Evolutionary conservation across 2,329 filamentous ascomycete genomes (phyloP), one percentile per base, ranked within the genome.

Genomic region (Aspergillus piperis): DNA sequence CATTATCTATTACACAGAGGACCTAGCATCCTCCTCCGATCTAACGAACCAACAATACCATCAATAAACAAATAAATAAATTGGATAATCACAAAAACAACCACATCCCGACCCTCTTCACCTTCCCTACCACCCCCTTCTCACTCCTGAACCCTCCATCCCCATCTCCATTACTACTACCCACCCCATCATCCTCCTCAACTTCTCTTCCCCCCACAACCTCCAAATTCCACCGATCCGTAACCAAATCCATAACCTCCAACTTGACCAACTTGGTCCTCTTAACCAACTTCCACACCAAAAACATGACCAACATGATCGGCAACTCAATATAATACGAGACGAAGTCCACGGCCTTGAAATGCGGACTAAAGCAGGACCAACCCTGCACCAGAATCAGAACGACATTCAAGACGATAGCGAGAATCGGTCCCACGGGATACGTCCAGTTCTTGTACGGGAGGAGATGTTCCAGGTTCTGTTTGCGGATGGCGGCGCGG

Each of bases 401-500:
- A 25, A 89, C 79, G 57, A 72, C 78, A 68, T 88, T 88, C 41
- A 88, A 76, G 0, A 83, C 62, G 13, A 89, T 79, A 5, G 81
- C 83, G 17, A 85, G 68, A 69, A 84, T 82, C 0, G 87, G 86
- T 0, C 87, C 86, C 59, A 79, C 83, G 0, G 87, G 87, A 62
- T 89, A 88, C 0, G 86, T 88, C 84, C 85, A 88, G 68, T 89
- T 89, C 62, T 82, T 84, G 75, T 86, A 89, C 0, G 87, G 86
- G 0, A 89, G 78, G 0, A 84, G 78, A 60, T 88, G 83, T 7
- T 85, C 84, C 52, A 86, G 82, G n/a, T 82, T 83, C 64, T 89
- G 87, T 2, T 75, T 70, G 50, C 78, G 77, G 57, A 89, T 75
- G 3, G 79, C 87, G 3, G 79, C 74, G 25, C 87, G 84, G 77